Evolutionary conservation across 768 basidiomycete genomes (phyloP), one percentile per base, ranked within the genome.

Genomic region (Polyporus arcularius): DNA sequence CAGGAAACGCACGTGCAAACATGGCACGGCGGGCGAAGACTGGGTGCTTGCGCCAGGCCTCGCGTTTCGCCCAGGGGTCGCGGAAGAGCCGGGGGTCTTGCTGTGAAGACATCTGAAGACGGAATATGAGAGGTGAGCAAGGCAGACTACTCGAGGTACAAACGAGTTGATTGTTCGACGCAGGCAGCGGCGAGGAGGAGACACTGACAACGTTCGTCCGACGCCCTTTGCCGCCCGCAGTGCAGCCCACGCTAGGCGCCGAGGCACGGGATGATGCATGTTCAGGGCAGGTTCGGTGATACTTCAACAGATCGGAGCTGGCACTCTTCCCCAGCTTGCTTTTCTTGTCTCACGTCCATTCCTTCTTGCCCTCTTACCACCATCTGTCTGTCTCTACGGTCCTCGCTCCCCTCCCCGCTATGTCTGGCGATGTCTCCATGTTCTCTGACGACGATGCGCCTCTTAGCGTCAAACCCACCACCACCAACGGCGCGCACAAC

Each of bases 21-120:
- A 95, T 95, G 67, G 84, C 82, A 43, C 88, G 85, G 66, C 88
- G 90, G 62, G 86, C 83, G 79, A 97, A 97, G 57, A 96, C 85
- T n/a, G 90, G 87, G 69, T 85, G 87, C 73, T 88, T 94, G 69
- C 95, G 83, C 94, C 94, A 97, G 41, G 93, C 92, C 67, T 97
- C 94, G 62, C 87, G 79, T 76, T 90, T 94, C 21, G 92, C 92
- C 95, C 95, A 97, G 53, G 94, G 94, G 73, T 97, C 95, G 74
- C 93, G 88, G 71, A 88, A 95, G 55, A 91, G 78, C n/a, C 87
- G 88, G 56, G 79, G 80, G 63, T 65, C 63, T 21, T 62, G 66
- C 55, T 64, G 71, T 35, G 67, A 57, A 53, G 84, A 69, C 86
- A 90, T 89, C 67, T 72, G 53, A 50, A 57, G 38, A 47, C 39